Conservation (phyloP, 2,329 filamentous ascomycete genomes). For the Aspergillus sp. region DNA sequence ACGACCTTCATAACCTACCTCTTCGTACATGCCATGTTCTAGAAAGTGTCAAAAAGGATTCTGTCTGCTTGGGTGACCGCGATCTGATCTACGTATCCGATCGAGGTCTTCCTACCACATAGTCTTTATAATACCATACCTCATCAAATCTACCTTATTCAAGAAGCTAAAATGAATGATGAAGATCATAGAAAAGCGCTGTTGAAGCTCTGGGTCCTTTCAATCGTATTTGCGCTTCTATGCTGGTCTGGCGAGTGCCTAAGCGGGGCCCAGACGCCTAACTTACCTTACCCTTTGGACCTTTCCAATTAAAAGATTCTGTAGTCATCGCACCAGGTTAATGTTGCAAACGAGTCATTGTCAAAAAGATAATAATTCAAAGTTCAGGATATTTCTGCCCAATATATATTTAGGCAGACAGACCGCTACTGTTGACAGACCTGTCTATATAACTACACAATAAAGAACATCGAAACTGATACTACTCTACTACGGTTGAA, state of each 20-base stretch:
- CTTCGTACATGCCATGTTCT: slow-evolving; percentile 1
- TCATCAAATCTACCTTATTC: background rate
- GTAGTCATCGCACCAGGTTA: background rate
- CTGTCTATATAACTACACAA: background rate
- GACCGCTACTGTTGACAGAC: too few species aligned
- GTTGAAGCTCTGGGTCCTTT: background rate
- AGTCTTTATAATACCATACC: slow-evolving; percentile 6
- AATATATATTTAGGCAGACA: background rate
- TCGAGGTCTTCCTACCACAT: background rate
- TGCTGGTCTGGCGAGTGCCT: background rate
- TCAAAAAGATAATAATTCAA: background rate
- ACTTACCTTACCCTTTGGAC: background rate
- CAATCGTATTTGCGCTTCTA: background rate
- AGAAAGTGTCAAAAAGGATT: slow-evolving; percentile 1
- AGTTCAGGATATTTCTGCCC: too few species aligned
- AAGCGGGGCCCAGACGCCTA: too few species aligned
- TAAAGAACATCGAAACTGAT: background rate
- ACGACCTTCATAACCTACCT: background rate
- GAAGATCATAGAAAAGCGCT: background rate
- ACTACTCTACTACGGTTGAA: background rate
- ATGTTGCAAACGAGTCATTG: background rate
- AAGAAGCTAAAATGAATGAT: background rate
- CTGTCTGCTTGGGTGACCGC: slow-evolving; percentile 2
- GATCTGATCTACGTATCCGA: background rate
- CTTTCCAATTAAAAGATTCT: background rate